Evolutionary conservation across 2,329 filamentous ascomycete species (phyloP).

Genomic region (Bimuria novae-zelandiae): DNA sequence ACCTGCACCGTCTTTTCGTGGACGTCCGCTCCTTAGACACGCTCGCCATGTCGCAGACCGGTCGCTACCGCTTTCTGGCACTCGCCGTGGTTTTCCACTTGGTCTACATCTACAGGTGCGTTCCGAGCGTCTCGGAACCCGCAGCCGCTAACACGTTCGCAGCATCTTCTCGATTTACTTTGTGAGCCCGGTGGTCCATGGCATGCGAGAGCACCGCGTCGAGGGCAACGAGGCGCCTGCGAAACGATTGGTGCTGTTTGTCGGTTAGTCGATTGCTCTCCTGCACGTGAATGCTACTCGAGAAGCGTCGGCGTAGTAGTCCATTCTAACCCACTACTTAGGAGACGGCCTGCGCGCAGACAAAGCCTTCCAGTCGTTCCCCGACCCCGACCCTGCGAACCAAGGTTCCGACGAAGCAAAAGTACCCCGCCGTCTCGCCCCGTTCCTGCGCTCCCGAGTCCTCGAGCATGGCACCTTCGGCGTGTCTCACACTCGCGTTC

Average conservation of each 20-base stretch:
- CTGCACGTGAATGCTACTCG: too few relatives aligned
- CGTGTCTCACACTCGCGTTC: slow-evolving; percentile 94
- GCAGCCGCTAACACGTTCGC: slow-evolving; percentile 10
- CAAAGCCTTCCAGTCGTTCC: slow-evolving; percentile 94
- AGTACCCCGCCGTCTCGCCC: slow-evolving; percentile 79
- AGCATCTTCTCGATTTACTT: slow-evolving; percentile 99
- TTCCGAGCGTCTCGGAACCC: slow-evolving; percentile 1
- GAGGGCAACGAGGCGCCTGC: slow-evolving; percentile 77
- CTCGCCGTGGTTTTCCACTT: slow-evolving; percentile 91
- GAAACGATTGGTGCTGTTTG: slow-evolving; percentile 87
- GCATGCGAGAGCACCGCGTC: slow-evolving; percentile 82
- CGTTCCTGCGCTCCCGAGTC: slow-evolving; percentile 87
- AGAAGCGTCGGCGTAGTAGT: too few relatives aligned
- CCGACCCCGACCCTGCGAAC: slow-evolving; percentile 69
- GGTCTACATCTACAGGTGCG: slow-evolving; percentile 72
- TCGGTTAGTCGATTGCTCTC: slow-evolving; percentile 61
- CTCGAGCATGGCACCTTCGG: slow-evolving; percentile 93
- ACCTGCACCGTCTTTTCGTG: slow-evolving; percentile 25
- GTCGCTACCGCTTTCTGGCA: slow-evolving; percentile 81
- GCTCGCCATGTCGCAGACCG: slow-evolving; percentile 57
- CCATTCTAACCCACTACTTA: slow-evolving; percentile 32
- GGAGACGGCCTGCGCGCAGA: slow-evolving; percentile 94
- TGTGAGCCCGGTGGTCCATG: slow-evolving; percentile 93
- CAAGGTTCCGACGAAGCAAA: slow-evolving; percentile 63
- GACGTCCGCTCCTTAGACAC: slow-evolving; percentile 30